Percentiles rank a stretch among this genome's conserved stretches.
phyloP scores from a whole-genome alignment of 768 basidiomycete genomes.

The Boletales sp. region DNA sequence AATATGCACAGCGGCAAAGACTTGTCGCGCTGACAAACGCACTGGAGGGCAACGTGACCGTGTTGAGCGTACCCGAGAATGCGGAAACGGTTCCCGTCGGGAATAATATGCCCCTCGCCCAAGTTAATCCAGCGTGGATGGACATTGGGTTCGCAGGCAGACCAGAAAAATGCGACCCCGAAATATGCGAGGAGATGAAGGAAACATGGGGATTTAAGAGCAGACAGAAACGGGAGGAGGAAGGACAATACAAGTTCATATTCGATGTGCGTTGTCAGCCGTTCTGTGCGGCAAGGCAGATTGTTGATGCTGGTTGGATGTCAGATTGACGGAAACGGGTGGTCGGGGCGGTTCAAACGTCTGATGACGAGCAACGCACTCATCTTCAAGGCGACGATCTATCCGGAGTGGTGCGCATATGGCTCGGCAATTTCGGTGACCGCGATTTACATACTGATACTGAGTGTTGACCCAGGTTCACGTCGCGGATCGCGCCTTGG shows the following conservation, averaged over 20 bases:
- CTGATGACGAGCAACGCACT: conserved; percentile 60
- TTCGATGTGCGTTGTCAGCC: conserved; percentile 41
- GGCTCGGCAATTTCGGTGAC: neutral
- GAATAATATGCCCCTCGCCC: conserved; percentile 32
- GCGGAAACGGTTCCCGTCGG: conserved; percentile 32
- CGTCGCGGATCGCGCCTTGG: conserved; percentile 60
- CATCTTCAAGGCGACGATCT: conserved; percentile 68
- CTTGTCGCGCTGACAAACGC: conserved; percentile 44
- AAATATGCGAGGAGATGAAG: conserved; percentile 40
- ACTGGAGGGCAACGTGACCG: conserved; percentile 35
- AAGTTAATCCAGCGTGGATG: conserved; percentile 52
- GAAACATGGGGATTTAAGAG: conserved; percentile 49
- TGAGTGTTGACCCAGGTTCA: conserved; percentile 34
- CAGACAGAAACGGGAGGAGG: conserved; percentile 41
- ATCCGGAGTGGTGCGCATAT: conserved; percentile 63
- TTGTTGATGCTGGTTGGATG: no score
- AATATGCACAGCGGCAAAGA: conserved; percentile 45
- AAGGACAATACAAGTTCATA: conserved; percentile 59
- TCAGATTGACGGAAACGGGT: conserved; percentile 59
- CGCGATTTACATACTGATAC: neutral
- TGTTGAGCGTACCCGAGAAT: conserved; percentile 34
- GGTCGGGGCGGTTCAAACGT: conserved; percentile 68
- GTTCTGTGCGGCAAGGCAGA: no score
- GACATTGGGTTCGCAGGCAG: conserved; percentile 56
- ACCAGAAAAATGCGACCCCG: conserved; percentile 39